Evolutionary conservation across 495 filamentous ascomycete genomes (phyloP), one percentile per base, ranked within the genome.

Genomic region (Lasiosphaeria hispida): DNA sequence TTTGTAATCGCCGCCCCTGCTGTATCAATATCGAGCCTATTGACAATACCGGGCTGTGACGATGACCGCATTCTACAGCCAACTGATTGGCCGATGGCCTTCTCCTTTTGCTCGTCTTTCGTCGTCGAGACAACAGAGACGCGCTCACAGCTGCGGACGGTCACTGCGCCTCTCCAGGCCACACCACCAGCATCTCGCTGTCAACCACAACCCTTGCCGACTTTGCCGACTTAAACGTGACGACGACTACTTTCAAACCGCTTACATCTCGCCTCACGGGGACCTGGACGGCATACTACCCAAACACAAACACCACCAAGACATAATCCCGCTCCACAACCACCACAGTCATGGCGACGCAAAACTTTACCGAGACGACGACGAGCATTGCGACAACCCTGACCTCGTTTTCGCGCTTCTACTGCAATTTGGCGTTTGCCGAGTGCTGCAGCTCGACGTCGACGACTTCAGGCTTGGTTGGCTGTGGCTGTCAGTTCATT

Each of bases 31-130:
- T 30, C 23, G 5, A 30, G 5, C 23, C 23, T 30, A 2, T 30
- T 30, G 23, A 30, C 23, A 2, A 30, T 30, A 30, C 23, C 23
- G 2, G 23, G 23, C 2, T 30, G 23, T 30, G 23, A 30, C 23
- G 23, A 30, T 30, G 23, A 5, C 23, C 23, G 23, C 23, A 30
- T 30, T 30, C 2, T 30, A 30, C 23, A 40, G 49, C 15, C 36
- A 40, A 52, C 35, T 7, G 49, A 52, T 15, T 52, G 49, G 49
- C 49, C 40, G 7, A 52, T 52, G 49, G 49, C 49, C 35, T 5
- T 52, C 13, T 7, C 10, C 33, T 52, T 38, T 23, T 52, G 49
- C 49, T 38, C 49, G n/a, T 15, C 15, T 2, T 10, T 49, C 10
- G 11, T 49, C 10, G 23, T 30, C 10, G 14, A 18, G 10, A 11